phyloP scores from a whole-genome alignment of 768 basidiomycete genomes.

The Candolleomyces eurysporus region DNA sequence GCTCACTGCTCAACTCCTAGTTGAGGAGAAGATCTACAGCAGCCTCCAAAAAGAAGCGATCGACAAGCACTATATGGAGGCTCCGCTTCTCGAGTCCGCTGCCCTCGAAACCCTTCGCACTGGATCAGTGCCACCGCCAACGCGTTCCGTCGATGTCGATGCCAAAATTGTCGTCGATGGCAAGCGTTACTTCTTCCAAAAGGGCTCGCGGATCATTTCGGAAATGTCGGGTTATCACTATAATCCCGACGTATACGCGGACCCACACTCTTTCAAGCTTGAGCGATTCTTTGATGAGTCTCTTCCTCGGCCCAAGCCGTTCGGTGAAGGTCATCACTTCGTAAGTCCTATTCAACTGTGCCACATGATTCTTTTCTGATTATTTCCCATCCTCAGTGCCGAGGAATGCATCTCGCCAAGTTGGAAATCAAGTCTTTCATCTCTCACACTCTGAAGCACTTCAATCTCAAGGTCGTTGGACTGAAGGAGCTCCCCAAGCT shows the following conservation, averaged over 20 bases:
- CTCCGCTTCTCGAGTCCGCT: neutral
- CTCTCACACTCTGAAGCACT: neutral
- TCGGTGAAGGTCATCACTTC: neutral
- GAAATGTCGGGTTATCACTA: neutral
- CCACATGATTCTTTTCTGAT: neutral
- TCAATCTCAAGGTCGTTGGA: neutral
- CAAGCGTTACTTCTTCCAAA: neutral
- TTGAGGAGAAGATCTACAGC: neutral
- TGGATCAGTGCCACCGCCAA: neutral
- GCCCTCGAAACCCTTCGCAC: neutral
- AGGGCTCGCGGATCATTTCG: neutral
- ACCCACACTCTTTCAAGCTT: neutral
- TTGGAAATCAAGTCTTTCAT: neutral
- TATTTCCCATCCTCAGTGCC: neutral
- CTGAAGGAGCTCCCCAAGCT: neutral
- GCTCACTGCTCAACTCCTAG: neutral
- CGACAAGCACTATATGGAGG: neutral
- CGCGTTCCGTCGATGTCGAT: neutral
- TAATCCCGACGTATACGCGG: neutral
- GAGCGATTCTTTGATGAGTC: neutral
- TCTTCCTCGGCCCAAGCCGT: neutral
- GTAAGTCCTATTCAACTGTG: neutral
- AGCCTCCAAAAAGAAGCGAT: neutral
- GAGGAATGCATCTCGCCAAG: neutral
- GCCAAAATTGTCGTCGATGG: neutral